These are phyloP conservation scores for Mycena indigotica DNA, from an alignment of 768 basidiomycete species.

Conservation along the genomic window DNA sequence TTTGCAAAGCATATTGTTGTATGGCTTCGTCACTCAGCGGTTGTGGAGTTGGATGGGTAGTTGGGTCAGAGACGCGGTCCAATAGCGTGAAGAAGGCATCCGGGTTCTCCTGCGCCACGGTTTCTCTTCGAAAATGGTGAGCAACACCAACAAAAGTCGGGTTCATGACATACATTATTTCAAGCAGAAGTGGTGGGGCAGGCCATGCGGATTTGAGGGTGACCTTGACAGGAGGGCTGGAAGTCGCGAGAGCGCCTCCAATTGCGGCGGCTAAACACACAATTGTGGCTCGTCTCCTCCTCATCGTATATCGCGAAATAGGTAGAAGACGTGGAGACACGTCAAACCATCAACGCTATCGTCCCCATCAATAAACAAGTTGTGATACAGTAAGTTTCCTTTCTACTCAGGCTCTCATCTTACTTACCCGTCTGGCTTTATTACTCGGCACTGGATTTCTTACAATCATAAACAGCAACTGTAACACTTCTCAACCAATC, in stretches of 20 bases:
- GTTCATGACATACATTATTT: conserved; percentile 62
- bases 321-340: conserved; percentile 4
- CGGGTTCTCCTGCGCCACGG: conserved; percentile 72
- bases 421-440: no score
- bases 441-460: no score
- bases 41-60: conserved; percentile 36
- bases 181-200: conserved; percentile 62
- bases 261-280: neutral
- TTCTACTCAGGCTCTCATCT: neutral
- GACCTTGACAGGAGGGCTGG: conserved; percentile 58
- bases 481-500: no score
- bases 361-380: neutral
- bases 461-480: no score
- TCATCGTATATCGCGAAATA: conserved; percentile 15
- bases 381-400: no score
- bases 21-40: conserved; percentile 50
- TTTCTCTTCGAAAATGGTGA: conserved; percentile 61
- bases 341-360: neutral
- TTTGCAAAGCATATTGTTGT: conserved; percentile 56
- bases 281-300: conserved; percentile 6
- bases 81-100: conserved; percentile 77
- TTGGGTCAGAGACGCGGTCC: conserved; percentile 59
- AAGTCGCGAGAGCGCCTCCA: conserved; percentile 4
- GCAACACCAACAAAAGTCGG: conserved; percentile 2
- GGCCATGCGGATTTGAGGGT: conserved; percentile 67